phyloP scores from a whole-genome alignment of 257 asterid species.

The Eucommia ulmoides region DNA sequence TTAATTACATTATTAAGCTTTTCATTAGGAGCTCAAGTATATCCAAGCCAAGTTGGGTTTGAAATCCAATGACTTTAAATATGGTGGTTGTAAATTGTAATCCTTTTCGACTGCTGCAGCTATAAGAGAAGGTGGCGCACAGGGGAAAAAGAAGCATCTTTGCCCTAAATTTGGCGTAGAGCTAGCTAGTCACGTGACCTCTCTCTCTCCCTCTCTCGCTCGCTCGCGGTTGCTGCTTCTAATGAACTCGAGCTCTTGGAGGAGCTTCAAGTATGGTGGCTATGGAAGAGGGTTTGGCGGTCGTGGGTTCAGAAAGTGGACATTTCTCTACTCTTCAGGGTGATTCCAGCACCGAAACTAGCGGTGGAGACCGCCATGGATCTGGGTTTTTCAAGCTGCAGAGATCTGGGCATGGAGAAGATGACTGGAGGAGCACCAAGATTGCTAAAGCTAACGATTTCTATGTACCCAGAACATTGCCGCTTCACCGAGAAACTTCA shows the following conservation, averaged over 20 bases:
- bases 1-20: too few species aligned
- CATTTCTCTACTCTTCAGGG: background rate
- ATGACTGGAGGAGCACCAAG: constrained; percentile 15
- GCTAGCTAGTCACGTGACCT: too few species aligned
- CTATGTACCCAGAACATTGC: constrained; percentile 8
- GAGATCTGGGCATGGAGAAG: constrained; percentile 23
- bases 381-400: constrained; percentile 19
- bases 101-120: too few species aligned
- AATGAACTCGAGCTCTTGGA: constrained; percentile 8
- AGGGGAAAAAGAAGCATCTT: too few species aligned
- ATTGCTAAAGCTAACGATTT: constrained; percentile 10
- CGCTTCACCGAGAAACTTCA: constrained; percentile 2
- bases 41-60: too few species aligned
- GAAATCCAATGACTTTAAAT: too few species aligned
- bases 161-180: too few species aligned
- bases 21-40: too few species aligned
- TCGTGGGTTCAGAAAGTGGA: constrained; percentile 1
- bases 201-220: background rate
- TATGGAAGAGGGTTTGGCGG: constrained; percentile 18
- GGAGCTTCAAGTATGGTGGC: background rate
- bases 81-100: too few species aligned
- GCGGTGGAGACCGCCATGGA: constrained; percentile 12
- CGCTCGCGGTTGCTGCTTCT: constrained; percentile 1
- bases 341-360: constrained; percentile 11
- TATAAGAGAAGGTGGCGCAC: too few species aligned